These are phyloP conservation scores for Bacidia rubella DNA, from an alignment of 495 filamentous ascomycete genomes.

Conservation along the genomic window DNA sequence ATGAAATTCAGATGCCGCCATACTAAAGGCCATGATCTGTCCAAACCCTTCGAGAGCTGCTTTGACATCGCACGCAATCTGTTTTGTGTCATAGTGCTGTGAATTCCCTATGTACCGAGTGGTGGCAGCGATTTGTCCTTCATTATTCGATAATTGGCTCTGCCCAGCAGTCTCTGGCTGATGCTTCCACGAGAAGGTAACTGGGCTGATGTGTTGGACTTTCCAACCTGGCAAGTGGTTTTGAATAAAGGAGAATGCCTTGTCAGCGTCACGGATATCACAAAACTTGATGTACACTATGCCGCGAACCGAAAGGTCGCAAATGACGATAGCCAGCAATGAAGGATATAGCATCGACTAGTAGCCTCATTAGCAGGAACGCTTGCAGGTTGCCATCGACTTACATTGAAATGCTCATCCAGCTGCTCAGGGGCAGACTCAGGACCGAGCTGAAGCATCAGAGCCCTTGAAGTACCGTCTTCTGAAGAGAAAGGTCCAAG, in stretches of 20 bases:
- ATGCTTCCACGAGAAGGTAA: conserved; percentile 25
- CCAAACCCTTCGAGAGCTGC: conserved; percentile 39
- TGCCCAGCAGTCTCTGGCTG: conserved; percentile 13
- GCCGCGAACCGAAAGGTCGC: conserved; percentile 21
- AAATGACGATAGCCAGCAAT: conserved; percentile 12
- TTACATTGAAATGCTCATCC: conserved; percentile 18
- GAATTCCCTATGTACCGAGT: conserved; percentile 21
- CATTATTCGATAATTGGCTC: conserved; percentile 22
- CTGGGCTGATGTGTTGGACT: conserved; percentile 34
- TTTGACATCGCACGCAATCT: conserved; percentile 25
- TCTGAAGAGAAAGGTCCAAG: conserved; percentile 15
- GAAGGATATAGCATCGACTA: conserved; percentile 14
- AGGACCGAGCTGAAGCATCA: conserved; percentile 14
- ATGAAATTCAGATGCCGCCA: conserved; percentile 23
- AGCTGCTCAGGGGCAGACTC: conserved; percentile 8
- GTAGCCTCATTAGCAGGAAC: conserved; percentile 3
- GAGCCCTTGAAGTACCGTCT: conserved; percentile 12
- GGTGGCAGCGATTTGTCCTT: conserved; percentile 39
- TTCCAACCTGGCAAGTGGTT: conserved; percentile 34
- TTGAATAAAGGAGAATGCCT: conserved; percentile 31
- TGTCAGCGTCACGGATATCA: conserved; percentile 43
- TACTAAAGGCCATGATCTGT: conserved; percentile 37
- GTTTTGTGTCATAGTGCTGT: conserved; percentile 13
- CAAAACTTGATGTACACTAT: conserved; percentile 42
- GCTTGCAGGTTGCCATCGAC: not conserved